Base-by-base conservation (phyloP, 306 rosid genomes). In the Lathyrus oleraceus region DNA sequence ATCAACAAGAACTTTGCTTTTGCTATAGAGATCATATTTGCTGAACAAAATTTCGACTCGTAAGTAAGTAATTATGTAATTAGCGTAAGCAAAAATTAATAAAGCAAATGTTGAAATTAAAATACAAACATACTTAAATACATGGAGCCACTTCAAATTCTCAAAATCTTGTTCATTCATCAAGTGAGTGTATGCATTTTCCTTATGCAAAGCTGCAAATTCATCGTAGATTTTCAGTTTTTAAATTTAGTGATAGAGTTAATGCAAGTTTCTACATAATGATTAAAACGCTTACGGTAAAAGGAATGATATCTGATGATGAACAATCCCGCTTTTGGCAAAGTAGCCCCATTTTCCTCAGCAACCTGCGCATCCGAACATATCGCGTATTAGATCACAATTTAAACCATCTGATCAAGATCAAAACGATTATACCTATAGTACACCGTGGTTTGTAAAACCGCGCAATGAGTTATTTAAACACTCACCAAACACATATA, bases 21-120 rank as follows among this genome's bases (percentile, higher is more conserved):
- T 92, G 70, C 95, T 86, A 78, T 89, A 89, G 14, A 92, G 95
- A 67, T 92, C 98, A 79, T 92, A 92, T 54, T 89, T 89, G 78
- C 98, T 92, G 82, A 2, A 40, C 19, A 48, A 4, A 77, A 11
- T 65, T 9, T 23, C 0, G 25, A 36, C 6, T 53, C n/a, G 4
- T 14, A 12, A n/a, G 59, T 32, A 19, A 14, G 9, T n/a, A 23
- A 11, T 43, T 23, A 19, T 17, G 16, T 36, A 10, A 28, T 36
- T 12, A 28, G 2, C 2, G 10, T 0, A n/a, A 3, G 13, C 2
- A 10, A 8, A 49, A 44, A 49, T 48, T 51, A 1, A 28, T 32
- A 32, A 5, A 25, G 0, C 56, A 23, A n/a, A 6, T 14, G 39
- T 13, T 13, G 15, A 53, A 53, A 20, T 40, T 4, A 23, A 66